A percentile compares a stretch with the other conserved stretches of the same genome.
Evolutionary conservation across 1,139 yeast genomes (phyloP).

Genomic region (Yamadazyma songkhlaensis): DNA sequence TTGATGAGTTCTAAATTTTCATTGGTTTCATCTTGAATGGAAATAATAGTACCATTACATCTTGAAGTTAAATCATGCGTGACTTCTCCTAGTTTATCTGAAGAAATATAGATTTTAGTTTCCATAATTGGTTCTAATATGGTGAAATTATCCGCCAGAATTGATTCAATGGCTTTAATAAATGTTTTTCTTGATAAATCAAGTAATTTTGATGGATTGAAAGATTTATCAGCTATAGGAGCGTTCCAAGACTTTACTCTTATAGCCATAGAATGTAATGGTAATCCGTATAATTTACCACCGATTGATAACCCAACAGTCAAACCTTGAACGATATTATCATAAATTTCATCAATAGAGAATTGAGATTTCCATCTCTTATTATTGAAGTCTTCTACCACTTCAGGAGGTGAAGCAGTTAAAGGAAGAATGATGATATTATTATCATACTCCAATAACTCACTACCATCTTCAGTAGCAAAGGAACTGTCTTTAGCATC

Average conservation of each 20-base stretch:
- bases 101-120: slow-evolving; percentile 63
- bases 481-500: slow-evolving; percentile 31
- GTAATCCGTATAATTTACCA: slow-evolving; percentile 63
- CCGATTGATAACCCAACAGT: slow-evolving; percentile 76
- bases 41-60: slow-evolving; percentile 66
- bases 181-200: slow-evolving; percentile 32
- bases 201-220: slow-evolving; percentile 23
- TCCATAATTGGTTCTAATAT: slow-evolving; percentile 83
- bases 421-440: slow-evolving; percentile 34
- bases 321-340: slow-evolving; percentile 56
- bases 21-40: slow-evolving; percentile 57
- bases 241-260: slow-evolving; percentile 50
- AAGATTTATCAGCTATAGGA: slow-evolving; percentile 49
- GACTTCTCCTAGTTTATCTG: slow-evolving; percentile 77
- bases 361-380: slow-evolving; percentile 52
- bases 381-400: slow-evolving; percentile 27
- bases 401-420: slow-evolving; percentile 25
- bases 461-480: slow-evolving; percentile 40
- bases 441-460: slow-evolving; percentile 33
- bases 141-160: slow-evolving; percentile 26
- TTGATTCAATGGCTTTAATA: slow-evolving; percentile 29
- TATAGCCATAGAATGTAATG: slow-evolving; percentile 62
- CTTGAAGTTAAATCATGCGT: slow-evolving; percentile 70
- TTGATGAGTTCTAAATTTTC: slow-evolving; percentile 35
- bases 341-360: slow-evolving; percentile 49